These are phyloP conservation scores for Coemansia sp. DNA, from an alignment of 192 early-diverging fungal genomes.

Conservation along the genomic window DNA sequence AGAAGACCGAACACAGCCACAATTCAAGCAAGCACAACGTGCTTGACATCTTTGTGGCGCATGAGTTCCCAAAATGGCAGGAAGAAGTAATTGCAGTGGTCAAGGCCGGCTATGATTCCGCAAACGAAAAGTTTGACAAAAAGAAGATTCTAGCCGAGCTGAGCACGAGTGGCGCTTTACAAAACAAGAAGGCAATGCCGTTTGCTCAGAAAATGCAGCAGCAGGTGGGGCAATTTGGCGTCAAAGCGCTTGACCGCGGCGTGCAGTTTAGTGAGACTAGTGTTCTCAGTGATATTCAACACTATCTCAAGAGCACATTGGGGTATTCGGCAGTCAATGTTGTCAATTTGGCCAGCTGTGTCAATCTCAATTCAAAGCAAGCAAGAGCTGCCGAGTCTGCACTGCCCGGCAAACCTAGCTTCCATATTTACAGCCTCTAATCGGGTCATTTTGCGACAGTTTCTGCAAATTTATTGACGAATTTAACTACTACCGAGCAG, in stretches of 20 bases:
- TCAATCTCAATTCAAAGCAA: slow-evolving; percentile 20
- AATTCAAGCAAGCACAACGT: slow-evolving; percentile 64
- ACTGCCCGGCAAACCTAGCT: slow-evolving; percentile 43
- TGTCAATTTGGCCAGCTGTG: slow-evolving; percentile 42
- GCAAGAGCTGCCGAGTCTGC: slow-evolving; percentile 28
- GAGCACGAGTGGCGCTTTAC: slow-evolving; percentile 69
- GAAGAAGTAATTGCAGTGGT: slow-evolving; percentile 63
- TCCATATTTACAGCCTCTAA: slow-evolving; percentile 15
- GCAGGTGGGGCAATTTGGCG: slow-evolving; percentile 64
- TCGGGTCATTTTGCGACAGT: background rate
- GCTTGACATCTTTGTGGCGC: slow-evolving; percentile 78
- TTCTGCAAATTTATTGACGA: background rate
- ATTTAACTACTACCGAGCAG: no score
- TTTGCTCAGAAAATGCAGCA: slow-evolving; percentile 92
- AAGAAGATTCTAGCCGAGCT: slow-evolving; percentile 70
- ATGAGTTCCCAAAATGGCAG: slow-evolving; percentile 93
- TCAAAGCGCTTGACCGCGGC: slow-evolving; percentile 73
- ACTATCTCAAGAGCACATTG: slow-evolving; percentile 61
- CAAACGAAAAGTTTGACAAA: slow-evolving; percentile 66
- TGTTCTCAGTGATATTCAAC: slow-evolving; percentile 54
- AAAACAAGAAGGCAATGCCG: slow-evolving; percentile 96
- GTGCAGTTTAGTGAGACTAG: slow-evolving; percentile 78
- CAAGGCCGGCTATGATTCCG: slow-evolving; percentile 58
- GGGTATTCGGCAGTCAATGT: slow-evolving; percentile 60
- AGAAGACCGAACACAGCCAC: slow-evolving; percentile 70